Evolutionary conservation across 768 basidiomycete genomes (phyloP).

Genomic region (Lyophyllum atratum): DNA sequence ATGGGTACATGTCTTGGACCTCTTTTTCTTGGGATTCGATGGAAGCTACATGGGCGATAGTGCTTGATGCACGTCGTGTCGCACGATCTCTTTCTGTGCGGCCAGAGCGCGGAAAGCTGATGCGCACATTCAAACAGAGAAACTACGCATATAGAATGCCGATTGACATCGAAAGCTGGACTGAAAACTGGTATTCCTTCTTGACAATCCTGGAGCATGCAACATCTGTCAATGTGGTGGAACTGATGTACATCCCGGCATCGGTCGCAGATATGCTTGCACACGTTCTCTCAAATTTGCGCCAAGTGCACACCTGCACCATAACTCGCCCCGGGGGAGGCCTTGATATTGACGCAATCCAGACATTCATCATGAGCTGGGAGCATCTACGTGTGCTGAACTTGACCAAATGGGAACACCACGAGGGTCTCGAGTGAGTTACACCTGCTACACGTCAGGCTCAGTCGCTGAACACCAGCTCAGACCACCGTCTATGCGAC

Average conservation of each 20-base stretch:
- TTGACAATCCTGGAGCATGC: background rate
- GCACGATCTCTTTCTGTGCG: background rate
- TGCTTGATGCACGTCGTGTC: background rate
- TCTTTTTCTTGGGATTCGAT: background rate
- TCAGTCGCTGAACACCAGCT: background rate
- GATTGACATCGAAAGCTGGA: background rate
- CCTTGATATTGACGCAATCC: background rate
- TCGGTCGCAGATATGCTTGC: background rate
- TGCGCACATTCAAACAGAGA: background rate
- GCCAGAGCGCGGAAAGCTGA: background rate
- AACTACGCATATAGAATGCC: background rate
- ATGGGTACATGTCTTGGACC: slow-evolving; percentile 4
- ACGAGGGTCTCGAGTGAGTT: background rate
- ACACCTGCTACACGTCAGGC: background rate
- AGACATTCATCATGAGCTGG: background rate
- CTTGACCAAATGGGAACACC: background rate
- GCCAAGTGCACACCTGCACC: background rate
- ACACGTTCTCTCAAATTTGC: background rate
- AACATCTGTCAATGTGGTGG: background rate
- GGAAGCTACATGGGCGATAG: background rate
- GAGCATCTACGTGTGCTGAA: background rate
- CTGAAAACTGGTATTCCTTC: background rate
- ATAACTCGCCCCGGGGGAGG: background rate
- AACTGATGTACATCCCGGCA: background rate
- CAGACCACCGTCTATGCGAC: background rate